Conservation (phyloP, 768 basidiomycete species). For the Chalciporus pseudorubinellus region DNA sequence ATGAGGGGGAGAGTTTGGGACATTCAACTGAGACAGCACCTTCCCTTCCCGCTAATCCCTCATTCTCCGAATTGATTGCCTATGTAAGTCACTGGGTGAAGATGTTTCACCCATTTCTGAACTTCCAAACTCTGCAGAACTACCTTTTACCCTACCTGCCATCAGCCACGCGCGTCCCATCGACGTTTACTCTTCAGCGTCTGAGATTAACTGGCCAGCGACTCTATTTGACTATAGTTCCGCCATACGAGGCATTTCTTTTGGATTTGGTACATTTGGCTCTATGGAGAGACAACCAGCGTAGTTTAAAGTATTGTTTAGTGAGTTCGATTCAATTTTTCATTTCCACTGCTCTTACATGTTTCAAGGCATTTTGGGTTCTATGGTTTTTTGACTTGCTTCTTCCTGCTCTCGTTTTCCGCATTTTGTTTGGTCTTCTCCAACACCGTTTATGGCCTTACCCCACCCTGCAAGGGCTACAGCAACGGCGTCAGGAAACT, state of each 20-base stretch:
- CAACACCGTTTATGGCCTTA: slow-evolving; percentile 51
- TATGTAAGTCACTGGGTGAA: slow-evolving; percentile 20
- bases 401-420: slow-evolving; percentile 48
- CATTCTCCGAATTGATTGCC: slow-evolving; percentile 29
- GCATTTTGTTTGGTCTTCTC: slow-evolving; percentile 47
- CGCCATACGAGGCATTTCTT: slow-evolving; percentile 48
- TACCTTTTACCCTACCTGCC: slow-evolving; percentile 51
- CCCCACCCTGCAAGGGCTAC: slow-evolving; percentile 54
- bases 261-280: slow-evolving; percentile 42
- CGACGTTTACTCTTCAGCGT: slow-evolving; percentile 53
- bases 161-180: slow-evolving; percentile 35
- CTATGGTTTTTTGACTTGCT: slow-evolving; percentile 62
- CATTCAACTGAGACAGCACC: neutral
- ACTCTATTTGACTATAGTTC: slow-evolving; percentile 51
- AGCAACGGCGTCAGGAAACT: slow-evolving; percentile 48
- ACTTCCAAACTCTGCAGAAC: slow-evolving; percentile 19
- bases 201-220: slow-evolving; percentile 51
- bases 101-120: slow-evolving; percentile 11
- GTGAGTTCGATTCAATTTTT: slow-evolving; percentile 38
- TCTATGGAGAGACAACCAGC: slow-evolving; percentile 50
- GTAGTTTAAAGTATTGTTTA: slow-evolving; percentile 48
- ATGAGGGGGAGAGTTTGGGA: neutral
- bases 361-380: slow-evolving; percentile 54
- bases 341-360: slow-evolving; percentile 1
- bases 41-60: slow-evolving; percentile 6